Evolutionary conservation across 805 yeast species (phyloP).

Genomic region (Candida khao-thaluensis): DNA sequence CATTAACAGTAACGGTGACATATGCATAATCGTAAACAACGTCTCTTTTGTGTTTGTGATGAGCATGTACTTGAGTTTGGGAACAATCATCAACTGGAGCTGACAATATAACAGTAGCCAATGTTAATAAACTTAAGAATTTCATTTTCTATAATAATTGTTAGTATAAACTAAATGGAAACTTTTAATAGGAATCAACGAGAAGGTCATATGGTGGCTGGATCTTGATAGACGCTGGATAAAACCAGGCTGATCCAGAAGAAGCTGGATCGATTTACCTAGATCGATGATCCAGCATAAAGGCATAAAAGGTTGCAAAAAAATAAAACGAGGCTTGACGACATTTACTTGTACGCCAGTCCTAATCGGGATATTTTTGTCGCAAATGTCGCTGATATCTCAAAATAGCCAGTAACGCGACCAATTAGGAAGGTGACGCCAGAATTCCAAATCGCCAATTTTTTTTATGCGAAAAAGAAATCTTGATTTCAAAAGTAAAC

Average conservation of each 20-base stretch:
- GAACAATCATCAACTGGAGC: slow-evolving; percentile 19
- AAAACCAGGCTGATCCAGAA: too few species aligned
- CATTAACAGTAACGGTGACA: slow-evolving; percentile 45
- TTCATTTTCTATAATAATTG: slow-evolving; percentile 14
- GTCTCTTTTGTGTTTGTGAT: slow-evolving; percentile 62
- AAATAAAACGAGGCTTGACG: too few species aligned
- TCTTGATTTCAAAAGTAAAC: slow-evolving; percentile 3
- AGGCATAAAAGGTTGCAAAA: too few species aligned
- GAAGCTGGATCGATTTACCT: too few species aligned
- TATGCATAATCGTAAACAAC: slow-evolving; percentile 46
- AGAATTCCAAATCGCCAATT: slow-evolving; percentile 5
- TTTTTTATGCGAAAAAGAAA: slow-evolving; percentile 5
- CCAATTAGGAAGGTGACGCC: slow-evolving; percentile 9
- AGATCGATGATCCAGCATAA: too few species aligned
- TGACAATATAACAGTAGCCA: slow-evolving; percentile 6
- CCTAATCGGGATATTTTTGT: too few species aligned
- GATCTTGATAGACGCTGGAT: too few species aligned
- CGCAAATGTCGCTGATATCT: too few species aligned
- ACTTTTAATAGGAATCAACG: too few species aligned
- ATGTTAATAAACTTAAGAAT: slow-evolving; percentile 14
- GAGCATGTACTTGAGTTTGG: slow-evolving; percentile 44
- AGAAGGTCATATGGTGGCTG: too few species aligned
- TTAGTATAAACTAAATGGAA: slow-evolving; percentile 4
- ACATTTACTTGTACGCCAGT: too few species aligned
- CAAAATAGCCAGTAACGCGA: slow-evolving; percentile 3